A percentile compares a stretch with the other conserved stretches of the same genome.
phyloP scores from a whole-genome alignment of 192 early-diverging fungal genomes.

The Backusella westeae region DNA sequence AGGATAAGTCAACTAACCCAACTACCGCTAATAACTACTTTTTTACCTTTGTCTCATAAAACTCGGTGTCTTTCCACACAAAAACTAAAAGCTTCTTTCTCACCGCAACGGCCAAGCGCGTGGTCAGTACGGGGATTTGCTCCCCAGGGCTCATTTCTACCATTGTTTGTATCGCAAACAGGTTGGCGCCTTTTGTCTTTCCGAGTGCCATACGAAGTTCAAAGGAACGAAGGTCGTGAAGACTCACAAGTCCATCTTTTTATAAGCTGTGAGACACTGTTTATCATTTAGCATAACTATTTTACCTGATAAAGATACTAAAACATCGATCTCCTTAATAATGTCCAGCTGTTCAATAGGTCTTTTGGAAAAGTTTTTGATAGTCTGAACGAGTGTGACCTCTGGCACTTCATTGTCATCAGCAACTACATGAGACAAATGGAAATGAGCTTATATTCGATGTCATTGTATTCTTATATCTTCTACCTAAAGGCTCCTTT shows the following conservation, averaged over 20 bases:
- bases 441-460: neutral
- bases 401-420: constrained; percentile 48
- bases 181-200: constrained; percentile 72
- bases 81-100: constrained; percentile 71
- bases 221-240: constrained; percentile 75
- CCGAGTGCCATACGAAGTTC: constrained; percentile 62
- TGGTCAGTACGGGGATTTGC: constrained; percentile 66
- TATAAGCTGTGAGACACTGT: neutral
- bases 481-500: constrained; percentile 51
- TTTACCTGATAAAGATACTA: constrained; percentile 66
- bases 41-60: constrained; percentile 56
- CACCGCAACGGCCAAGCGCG: constrained; percentile 72
- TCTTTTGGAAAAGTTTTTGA: constrained; percentile 66
- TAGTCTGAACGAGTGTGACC: constrained; percentile 62
- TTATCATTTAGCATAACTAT: neutral
- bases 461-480: neutral
- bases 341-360: constrained; percentile 73
- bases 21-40: neutral
- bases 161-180: constrained; percentile 72
- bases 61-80: constrained; percentile 75
- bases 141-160: constrained; percentile 58
- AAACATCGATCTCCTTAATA: constrained; percentile 69
- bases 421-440: constrained; percentile 23
- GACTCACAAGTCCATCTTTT: constrained; percentile 67
- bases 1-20: neutral